These are phyloP conservation scores for Xylaria sp. DNA, from an alignment of 2,329 filamentous ascomycete genomes.

Conservation along the genomic window DNA sequence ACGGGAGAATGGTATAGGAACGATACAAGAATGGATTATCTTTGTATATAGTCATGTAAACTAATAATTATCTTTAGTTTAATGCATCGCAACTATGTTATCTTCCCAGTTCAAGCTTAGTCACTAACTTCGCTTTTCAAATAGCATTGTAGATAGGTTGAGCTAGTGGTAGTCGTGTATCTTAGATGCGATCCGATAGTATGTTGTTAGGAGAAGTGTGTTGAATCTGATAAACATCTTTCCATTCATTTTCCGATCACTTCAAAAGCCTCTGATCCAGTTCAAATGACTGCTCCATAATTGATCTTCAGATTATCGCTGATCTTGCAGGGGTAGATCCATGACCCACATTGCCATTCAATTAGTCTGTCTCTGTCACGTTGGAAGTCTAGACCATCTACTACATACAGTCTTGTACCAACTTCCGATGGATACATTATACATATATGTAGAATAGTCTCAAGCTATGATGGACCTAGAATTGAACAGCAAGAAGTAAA, in stretches of 20 bases:
- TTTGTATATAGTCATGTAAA: conserved; percentile 24
- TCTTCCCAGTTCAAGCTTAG: background rate
- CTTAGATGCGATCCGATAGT: background rate
- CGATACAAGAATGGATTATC: background rate
- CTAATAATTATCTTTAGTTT: background rate
- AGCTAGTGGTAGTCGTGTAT: background rate
- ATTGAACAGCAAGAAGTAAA: background rate
- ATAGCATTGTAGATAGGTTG: background rate
- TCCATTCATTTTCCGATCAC: background rate
- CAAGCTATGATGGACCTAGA: background rate
- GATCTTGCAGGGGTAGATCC: background rate
- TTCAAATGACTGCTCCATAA: background rate
- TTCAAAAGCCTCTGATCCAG: background rate
- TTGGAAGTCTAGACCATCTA: background rate
- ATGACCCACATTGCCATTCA: background rate
- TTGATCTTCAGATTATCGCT: conserved; percentile 1
- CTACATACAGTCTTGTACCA: too few relatives aligned
- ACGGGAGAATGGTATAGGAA: background rate
- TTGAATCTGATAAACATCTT: background rate
- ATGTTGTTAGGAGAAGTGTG: background rate
- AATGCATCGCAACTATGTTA: background rate
- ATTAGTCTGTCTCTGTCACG: too few relatives aligned
- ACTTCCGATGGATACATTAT: too few relatives aligned
- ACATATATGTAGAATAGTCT: background rate
- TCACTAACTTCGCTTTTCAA: background rate